Conservation (phyloP, 2,329 filamentous ascomycete species). For the Apiospora kogelbergensis region DNA sequence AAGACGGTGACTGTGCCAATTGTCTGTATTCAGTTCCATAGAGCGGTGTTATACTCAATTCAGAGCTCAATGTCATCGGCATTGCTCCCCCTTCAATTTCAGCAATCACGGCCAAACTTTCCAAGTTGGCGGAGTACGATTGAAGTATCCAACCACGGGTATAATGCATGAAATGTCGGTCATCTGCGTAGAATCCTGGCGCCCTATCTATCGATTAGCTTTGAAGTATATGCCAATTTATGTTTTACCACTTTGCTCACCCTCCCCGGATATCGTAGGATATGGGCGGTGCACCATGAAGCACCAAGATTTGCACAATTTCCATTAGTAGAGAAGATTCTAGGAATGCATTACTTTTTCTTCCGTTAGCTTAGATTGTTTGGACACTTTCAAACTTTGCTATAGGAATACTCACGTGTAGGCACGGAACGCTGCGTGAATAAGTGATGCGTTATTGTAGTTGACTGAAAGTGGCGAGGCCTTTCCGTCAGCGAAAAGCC, state of each 20-base stretch:
- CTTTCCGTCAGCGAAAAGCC: neutral
- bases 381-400: neutral
- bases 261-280: neutral
- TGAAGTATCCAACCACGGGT: too few relatives aligned
- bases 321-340: neutral
- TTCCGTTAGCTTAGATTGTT: neutral
- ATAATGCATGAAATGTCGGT: too few relatives aligned
- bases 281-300: neutral
- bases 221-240: neutral
- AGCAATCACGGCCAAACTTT: too few relatives aligned
- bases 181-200: neutral
- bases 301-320: neutral
- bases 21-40: too few relatives aligned
- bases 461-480: neutral
- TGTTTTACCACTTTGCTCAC: neutral
- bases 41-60: too few relatives aligned
- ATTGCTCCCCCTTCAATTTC: too few relatives aligned
- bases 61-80: too few relatives aligned
- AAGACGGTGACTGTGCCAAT: neutral
- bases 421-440: neutral
- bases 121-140: too few relatives aligned
- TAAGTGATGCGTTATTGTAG: neutral
- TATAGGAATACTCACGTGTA: neutral
- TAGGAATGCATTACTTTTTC: neutral
- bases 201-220: neutral